Conservation (phyloP, 441 rosid species). For the Erysimum pusillum region DNA sequence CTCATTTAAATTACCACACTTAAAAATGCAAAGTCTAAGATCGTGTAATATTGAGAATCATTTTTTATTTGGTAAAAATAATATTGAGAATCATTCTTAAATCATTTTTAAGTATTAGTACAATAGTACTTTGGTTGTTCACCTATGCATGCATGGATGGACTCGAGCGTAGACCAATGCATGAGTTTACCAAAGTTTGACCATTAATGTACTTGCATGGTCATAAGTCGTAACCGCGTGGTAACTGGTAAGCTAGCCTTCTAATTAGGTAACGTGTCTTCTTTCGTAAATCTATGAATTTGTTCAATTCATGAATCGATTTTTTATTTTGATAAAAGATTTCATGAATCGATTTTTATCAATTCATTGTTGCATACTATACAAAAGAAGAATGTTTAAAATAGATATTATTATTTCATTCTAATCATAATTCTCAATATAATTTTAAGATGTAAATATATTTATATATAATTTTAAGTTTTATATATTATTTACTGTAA, state of each 20-base stretch:
- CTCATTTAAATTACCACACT: neutral
- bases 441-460: no score
- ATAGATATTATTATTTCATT: no score
- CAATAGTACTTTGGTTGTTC: neutral
- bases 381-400: no score
- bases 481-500: no score
- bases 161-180: neutral
- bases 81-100: neutral
- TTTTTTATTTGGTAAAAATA: no score
- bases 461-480: no score
- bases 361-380: no score
- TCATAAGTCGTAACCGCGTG: conserved; percentile 1
- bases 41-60: neutral
- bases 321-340: no score
- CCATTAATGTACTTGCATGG: neutral
- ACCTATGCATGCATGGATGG: neutral
- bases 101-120: neutral
- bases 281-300: neutral
- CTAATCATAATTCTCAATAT: no score
- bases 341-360: no score
- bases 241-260: neutral
- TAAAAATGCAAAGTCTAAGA: neutral
- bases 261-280: conserved; percentile 1
- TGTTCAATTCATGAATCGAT: no score
- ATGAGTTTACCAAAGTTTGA: neutral